Evolutionary conservation across 345 rosid species (phyloP), one percentile per base, ranked within the genome.

Genomic region (Bruguiera sexangula): DNA sequence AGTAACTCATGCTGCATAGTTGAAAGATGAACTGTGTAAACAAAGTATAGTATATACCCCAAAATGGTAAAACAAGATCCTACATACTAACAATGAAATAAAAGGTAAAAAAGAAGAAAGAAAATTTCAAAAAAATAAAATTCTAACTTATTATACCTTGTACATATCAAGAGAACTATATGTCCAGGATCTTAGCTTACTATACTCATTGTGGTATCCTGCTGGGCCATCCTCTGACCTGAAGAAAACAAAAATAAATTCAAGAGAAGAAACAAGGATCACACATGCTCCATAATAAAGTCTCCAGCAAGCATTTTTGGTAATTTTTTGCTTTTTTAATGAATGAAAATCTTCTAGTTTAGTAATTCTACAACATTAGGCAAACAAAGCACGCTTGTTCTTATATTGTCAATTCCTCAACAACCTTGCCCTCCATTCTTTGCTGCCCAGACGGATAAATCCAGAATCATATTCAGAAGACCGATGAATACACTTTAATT

Each of bases 1-100:
- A 96, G 96, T 81, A 96, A 83, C 72, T 96, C 98, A 68, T 87
- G 93, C 99, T 96, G 92, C 83, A 80, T 24, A 56, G 63, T 68
- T 20, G 27, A 77, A 76, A 62, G n/a, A 63, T 75, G 56, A 55
- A 2, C 62, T 43, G 62, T 21, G 26, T 18, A 67, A 54, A 56
- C 36, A 53, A 57, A 27, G 30, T 11, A 11, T 54, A 63, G 19
- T 13, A 18, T n/a, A 21, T 6, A 56, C 6, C 18, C 16, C 26
- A 58, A 59, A 30, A 37, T 31, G 20, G 32, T 56, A 5, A 1
- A 1, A n/a, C 18, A 8, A 74, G 48, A 2, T 10, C 2, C 0
- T 39, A 9, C 48, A 2, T 10, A 10, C 48, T 39, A 43, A 43
- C 18, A 43, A 43, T 1, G 18, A 51, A 31, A 4, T 10, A 61